Percentiles rank a stretch among this genome's conserved stretches.
Conservation (phyloP, 805 yeast species). For the Hyphopichia homilentoma region DNA sequence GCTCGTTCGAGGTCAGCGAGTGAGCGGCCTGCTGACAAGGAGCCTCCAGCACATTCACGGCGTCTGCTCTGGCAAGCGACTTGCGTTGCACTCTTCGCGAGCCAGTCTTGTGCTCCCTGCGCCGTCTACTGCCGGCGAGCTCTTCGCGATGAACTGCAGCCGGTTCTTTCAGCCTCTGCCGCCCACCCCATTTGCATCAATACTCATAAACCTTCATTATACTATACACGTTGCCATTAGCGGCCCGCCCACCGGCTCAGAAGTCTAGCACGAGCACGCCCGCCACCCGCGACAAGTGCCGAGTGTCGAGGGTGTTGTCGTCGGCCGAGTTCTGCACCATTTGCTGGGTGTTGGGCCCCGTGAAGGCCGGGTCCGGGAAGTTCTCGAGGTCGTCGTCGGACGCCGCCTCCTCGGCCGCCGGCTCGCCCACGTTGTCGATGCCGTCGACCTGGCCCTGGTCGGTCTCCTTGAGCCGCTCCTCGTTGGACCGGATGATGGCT, state of each 20-base stretch:
- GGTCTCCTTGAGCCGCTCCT: slow-evolving; percentile 38
- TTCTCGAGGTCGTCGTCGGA: slow-evolving; percentile 14
- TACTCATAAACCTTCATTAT: no score
- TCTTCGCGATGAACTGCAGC: no score
- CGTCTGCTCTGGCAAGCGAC: no score
- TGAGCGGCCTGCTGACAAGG: no score
- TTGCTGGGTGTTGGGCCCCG: slow-evolving; percentile 17
- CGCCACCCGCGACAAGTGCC: slow-evolving; percentile 52
- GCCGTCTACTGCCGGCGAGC: no score
- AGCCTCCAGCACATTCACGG: no score
- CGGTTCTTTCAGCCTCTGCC: no score
- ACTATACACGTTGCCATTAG: not conserved
- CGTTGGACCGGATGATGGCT: slow-evolving; percentile 56
- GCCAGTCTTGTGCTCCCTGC: no score
- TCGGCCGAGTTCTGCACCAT: slow-evolving; percentile 10
- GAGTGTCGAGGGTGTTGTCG: slow-evolving; percentile 44
- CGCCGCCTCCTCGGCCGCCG: slow-evolving; percentile 9
- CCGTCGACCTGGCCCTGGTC: slow-evolving; percentile 27
- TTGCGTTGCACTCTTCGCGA: no score
- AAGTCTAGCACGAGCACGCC: slow-evolving; percentile 59
- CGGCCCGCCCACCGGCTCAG: slow-evolving; percentile 12
- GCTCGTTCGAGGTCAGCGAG: slow-evolving; percentile 1
- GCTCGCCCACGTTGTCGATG: slow-evolving; percentile 23
- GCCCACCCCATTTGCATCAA: no score
- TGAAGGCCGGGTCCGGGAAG: slow-evolving; percentile 10